Evolutionary conservation across 2,329 filamentous ascomycete genomes (phyloP).

Genomic region (Exophiala mesophila): DNA sequence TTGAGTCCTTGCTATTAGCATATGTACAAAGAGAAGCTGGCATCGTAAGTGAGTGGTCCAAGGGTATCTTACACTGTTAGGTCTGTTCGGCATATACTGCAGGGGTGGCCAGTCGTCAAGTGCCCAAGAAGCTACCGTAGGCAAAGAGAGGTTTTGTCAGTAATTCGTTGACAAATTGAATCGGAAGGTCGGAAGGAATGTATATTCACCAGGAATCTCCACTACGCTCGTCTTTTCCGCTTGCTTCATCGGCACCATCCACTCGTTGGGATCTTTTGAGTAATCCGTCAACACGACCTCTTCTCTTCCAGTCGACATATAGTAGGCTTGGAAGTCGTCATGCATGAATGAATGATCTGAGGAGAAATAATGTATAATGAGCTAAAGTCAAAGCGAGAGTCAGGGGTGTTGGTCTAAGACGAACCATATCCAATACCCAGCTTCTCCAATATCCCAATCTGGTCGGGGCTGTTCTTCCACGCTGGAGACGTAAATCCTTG

Average conservation of each 20-base stretch:
- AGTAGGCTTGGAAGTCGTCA: slow-evolving; percentile 36
- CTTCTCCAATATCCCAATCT: slow-evolving; percentile 36
- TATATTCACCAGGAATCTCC: too few relatives aligned
- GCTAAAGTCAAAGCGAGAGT: too few relatives aligned
- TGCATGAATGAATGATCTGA: slow-evolving; percentile 49
- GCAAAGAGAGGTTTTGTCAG: too few relatives aligned
- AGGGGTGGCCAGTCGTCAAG: slow-evolving; percentile 46
- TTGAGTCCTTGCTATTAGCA: too few relatives aligned
- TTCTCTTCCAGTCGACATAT: slow-evolving; percentile 17
- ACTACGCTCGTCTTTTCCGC: slow-evolving; percentile 37
- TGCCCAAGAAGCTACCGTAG: slow-evolving; percentile 45
- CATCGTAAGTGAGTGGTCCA: too few relatives aligned
- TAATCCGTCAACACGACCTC: slow-evolving; percentile 23
- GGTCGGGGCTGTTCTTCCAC: slow-evolving; percentile 37
- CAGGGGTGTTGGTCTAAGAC: too few relatives aligned
- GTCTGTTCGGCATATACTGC: too few relatives aligned
- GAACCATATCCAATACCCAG: slow-evolving; percentile 43
- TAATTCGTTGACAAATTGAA: too few relatives aligned
- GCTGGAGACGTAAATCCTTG: slow-evolving; percentile 43
- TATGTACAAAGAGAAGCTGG: too few relatives aligned
- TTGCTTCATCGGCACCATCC: slow-evolving; percentile 35
- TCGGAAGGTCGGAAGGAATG: too few relatives aligned
- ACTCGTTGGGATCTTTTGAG: slow-evolving; percentile 14
- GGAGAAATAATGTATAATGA: too few relatives aligned
- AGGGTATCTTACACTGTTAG: too few relatives aligned